phyloP scores from a whole-genome alignment of 2,329 filamentous ascomycete genomes.

The Eutypa lata region DNA sequence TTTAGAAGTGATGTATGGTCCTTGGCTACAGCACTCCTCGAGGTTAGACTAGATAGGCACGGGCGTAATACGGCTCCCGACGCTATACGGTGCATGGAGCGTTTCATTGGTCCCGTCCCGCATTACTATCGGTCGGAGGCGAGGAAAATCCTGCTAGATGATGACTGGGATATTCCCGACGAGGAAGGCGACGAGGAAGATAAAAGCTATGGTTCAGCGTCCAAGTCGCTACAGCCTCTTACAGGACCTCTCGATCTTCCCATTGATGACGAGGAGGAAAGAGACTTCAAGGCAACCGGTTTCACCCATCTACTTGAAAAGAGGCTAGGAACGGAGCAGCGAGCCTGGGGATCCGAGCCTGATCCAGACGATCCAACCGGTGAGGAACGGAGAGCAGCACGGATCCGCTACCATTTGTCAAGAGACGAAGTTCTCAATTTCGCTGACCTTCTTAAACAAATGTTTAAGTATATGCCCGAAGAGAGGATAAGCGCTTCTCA shows the following conservation, averaged over 20 bases:
- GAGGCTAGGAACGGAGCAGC: background rate
- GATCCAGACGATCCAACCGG: background rate
- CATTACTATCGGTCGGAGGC: background rate
- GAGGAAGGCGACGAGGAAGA: background rate
- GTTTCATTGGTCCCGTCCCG: background rate
- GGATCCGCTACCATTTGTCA: background rate
- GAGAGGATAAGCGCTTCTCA: background rate
- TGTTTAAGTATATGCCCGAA: background rate
- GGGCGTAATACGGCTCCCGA: too few relatives aligned
- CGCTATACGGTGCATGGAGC: background rate
- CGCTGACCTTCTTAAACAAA: background rate
- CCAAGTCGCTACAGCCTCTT: background rate
- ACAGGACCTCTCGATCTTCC: background rate
- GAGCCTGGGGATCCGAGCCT: background rate
- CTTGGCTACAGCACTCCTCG: background rate
- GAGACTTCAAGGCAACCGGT: background rate
- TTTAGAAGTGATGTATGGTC: background rate
- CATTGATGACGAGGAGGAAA: background rate
- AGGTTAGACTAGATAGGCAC: background rate
- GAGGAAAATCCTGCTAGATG: background rate
- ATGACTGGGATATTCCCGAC: background rate
- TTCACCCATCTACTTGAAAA: background rate
- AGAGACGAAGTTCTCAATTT: background rate
- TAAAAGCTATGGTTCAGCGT: background rate
- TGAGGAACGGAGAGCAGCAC: background rate